Percentiles rank a stretch among this genome's conserved stretches.
Evolutionary conservation across 768 basidiomycete genomes (phyloP).

Genomic region (Sarcodon aspratus): DNA sequence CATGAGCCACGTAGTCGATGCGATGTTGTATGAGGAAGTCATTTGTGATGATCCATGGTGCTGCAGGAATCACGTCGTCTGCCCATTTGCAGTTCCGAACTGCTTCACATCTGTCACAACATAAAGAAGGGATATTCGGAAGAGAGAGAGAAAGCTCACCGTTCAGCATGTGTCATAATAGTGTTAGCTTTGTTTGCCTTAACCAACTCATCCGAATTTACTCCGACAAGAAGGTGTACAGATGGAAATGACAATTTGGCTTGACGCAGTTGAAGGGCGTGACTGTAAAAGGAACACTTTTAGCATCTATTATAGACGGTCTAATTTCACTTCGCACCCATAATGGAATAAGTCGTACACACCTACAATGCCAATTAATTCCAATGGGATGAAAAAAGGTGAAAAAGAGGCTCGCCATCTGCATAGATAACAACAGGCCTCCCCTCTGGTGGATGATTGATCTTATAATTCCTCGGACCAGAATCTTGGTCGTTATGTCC

Average conservation of each 20-base stretch:
- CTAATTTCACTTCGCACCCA: constrained; percentile 41
- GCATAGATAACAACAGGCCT: constrained; percentile 87
- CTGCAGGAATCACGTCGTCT: constrained; percentile 83
- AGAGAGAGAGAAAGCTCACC: constrained; percentile 25
- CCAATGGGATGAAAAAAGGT: not conserved
- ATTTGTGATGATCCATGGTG: constrained; percentile 82
- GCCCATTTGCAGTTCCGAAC: constrained; percentile 98
- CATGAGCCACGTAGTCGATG: constrained; percentile 97
- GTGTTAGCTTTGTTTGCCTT: constrained; percentile 66
- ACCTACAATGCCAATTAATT: constrained; percentile 28
- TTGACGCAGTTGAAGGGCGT: constrained; percentile 92
- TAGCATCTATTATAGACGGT: not conserved
- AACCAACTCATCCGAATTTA: constrained; percentile 83
- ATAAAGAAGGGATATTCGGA: not conserved
- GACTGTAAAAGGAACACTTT: constrained; percentile 33
- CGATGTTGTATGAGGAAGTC: constrained; percentile 66
- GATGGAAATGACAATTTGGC: constrained; percentile 78
- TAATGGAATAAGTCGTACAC: constrained; percentile 98
- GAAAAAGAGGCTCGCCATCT: constrained; percentile 50
- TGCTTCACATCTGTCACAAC: constrained; percentile 54
- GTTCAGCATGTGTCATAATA: constrained; percentile 83
- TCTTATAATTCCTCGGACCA: constrained; percentile 44
- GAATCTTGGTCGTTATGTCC: constrained; percentile 42
- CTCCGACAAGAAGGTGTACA: constrained; percentile 78
- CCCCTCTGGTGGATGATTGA: constrained; percentile 72